phyloP scores from a whole-genome alignment of 345 rosid species.

The Angophora floribunda region DNA sequence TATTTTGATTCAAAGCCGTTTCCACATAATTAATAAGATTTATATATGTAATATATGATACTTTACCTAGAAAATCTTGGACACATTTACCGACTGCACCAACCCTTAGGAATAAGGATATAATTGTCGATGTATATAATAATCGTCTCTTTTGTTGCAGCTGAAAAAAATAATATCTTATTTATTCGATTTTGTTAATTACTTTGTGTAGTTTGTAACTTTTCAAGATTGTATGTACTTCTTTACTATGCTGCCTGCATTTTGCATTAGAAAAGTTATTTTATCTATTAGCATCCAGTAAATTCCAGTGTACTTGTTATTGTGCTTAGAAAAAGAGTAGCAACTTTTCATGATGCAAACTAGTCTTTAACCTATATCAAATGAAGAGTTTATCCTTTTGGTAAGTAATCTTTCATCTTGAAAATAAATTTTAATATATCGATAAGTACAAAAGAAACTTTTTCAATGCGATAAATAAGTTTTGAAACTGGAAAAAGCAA shows the following conservation, averaged over 20 bases:
- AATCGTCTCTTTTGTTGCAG: fast-evolving
- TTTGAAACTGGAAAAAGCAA: neutral
- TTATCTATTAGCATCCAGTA: fast-evolving
- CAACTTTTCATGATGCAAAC: neutral
- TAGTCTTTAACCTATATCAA: neutral
- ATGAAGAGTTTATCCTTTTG: neutral
- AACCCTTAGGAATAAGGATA: neutral
- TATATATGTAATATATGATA: too few relatives aligned
- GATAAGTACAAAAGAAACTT: neutral
- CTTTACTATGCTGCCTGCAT: neutral
- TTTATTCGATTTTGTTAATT: neutral
- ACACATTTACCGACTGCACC: fast-evolving
- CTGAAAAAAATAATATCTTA: neutral
- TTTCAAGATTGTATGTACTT: neutral
- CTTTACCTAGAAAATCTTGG: neutral
- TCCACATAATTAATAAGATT: too few relatives aligned
- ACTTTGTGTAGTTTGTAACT: neutral
- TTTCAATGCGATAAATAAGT: neutral
- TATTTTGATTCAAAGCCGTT: fast-evolving
- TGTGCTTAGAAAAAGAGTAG: neutral
- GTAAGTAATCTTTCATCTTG: neutral
- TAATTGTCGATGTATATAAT: neutral
- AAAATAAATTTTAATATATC: neutral
- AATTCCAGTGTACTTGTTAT: neutral
- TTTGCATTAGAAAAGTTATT: neutral